Percentiles rank a stretch among this genome's conserved stretches.
These are phyloP conservation scores for Tetrastigma voinierianum DNA, from an alignment of 164 flowering plant species.

Conservation along the genomic window DNA sequence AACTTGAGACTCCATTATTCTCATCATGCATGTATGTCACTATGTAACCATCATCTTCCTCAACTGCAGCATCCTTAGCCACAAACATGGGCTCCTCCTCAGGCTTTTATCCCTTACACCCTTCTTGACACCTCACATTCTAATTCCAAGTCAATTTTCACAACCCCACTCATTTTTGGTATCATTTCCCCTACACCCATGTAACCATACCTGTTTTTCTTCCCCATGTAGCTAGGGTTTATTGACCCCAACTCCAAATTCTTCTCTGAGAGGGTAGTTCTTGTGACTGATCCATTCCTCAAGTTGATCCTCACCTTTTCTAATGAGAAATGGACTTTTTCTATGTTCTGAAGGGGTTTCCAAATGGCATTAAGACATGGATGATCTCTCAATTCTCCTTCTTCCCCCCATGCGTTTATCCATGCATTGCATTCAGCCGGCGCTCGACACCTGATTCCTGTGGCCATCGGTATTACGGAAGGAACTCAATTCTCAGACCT, in stretches of 20 bases:
- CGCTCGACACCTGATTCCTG: slow-evolving; percentile 10
- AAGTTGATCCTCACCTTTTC: slow-evolving; percentile 9
- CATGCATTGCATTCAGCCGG: slow-evolving; percentile 8
- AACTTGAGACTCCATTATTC: no score
- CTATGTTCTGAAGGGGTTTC: neutral
- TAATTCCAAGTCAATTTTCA: slow-evolving; percentile 9
- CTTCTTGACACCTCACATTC: neutral
- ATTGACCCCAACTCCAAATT: slow-evolving; percentile 8
- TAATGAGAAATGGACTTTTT: neutral
- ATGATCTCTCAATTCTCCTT: neutral
- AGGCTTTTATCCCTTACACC: neutral
- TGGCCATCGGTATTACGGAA: no score
- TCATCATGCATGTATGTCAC: no score
- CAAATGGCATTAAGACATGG: neutral
- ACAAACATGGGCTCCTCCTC: slow-evolving; percentile 12
- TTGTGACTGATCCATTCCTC: slow-evolving; percentile 3
- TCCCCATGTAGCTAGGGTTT: slow-evolving; percentile 9
- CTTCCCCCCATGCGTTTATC: slow-evolving; percentile 18
- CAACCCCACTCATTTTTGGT: slow-evolving; percentile 13
- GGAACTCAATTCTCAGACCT: slow-evolving; percentile 6
- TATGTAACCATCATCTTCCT: no score
- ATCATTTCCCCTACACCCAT: neutral
- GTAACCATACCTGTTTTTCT: slow-evolving; percentile 13
- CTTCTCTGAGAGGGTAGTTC: neutral
- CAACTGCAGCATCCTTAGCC: neutral